These are phyloP conservation scores for Coccinonectria pachysandricola DNA, from an alignment of 2,329 filamentous ascomycete genomes.

Conservation along the genomic window DNA sequence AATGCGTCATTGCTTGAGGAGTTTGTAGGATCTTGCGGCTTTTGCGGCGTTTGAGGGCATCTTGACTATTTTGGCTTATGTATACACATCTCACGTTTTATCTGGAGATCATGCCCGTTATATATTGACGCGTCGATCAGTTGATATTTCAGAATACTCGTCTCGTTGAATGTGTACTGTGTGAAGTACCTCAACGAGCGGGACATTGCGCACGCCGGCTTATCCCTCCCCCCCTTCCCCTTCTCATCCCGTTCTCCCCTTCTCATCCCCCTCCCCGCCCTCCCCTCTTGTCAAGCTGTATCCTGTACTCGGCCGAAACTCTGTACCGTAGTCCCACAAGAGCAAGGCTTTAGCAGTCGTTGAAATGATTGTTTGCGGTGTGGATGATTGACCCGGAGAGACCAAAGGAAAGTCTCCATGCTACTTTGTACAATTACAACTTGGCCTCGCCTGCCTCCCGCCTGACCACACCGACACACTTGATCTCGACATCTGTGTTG, in stretches of 20 bases:
- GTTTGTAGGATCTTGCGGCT: conserved; percentile 23
- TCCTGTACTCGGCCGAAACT: neutral
- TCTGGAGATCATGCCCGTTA: conserved; percentile 21
- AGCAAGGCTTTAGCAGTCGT: conserved; percentile 8
- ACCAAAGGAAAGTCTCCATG: conserved; percentile 12
- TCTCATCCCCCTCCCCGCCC: no score
- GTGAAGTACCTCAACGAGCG: neutral
- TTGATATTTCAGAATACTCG: conserved; percentile 10
- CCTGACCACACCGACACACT: neutral
- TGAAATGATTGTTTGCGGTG: conserved; percentile 3
- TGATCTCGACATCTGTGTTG: neutral
- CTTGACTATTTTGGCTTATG: conserved; percentile 22
- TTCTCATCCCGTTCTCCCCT: neutral
- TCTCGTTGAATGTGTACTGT: neutral
- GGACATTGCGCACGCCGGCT: neutral
- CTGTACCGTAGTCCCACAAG: conserved; percentile 9
- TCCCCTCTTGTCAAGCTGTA: neutral
- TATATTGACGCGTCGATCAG: conserved; percentile 12
- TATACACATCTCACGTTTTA: conserved; percentile 21
- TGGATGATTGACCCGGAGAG: conserved; percentile 12
- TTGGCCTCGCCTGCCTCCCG: no score
- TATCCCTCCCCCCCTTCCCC: neutral
- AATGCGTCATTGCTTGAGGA: conserved; percentile 23
- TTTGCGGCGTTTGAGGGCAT: conserved; percentile 26
- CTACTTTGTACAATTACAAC: no score